Percentiles rank a stretch among this genome's conserved stretches.
phyloP scores from a whole-genome alignment of 169 alveolate species.

The Plasmodium vinckei region DNA sequence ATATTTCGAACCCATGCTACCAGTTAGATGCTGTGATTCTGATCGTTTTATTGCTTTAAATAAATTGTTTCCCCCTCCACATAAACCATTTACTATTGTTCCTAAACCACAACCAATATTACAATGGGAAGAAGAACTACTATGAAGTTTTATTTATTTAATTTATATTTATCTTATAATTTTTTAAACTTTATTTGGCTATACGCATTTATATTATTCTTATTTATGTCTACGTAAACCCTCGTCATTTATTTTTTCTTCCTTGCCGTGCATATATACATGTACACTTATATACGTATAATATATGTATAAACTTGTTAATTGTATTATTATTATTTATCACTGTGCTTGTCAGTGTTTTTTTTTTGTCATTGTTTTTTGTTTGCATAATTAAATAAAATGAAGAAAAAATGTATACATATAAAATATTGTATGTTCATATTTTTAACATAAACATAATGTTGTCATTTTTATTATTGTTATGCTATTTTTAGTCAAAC shows the following conservation, averaged over 20 bases:
- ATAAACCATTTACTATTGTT: constrained; percentile 74
- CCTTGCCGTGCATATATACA: no score
- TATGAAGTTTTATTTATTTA: neutral
- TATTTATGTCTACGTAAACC: no score
- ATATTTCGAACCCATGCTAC: constrained; percentile 82
- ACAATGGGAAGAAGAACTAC: constrained; percentile 68
- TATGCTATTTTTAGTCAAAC: no score
- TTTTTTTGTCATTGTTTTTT: constrained; percentile 5
- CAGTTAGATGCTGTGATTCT: constrained; percentile 82
- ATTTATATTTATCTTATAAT: neutral
- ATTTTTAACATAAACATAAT: neutral
- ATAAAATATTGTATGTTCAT: neutral
- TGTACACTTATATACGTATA: neutral
- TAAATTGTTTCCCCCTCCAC: constrained; percentile 81
- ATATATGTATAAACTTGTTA: neutral
- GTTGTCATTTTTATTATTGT: no score
- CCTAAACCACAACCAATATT: constrained; percentile 80
- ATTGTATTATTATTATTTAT: neutral
- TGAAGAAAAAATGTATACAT: neutral
- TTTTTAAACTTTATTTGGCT: neutral
- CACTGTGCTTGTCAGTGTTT: neutral
- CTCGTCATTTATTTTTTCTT: no score
- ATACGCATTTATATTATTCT: neutral
- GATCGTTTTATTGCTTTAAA: constrained; percentile 81
- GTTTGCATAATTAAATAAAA: neutral